Conservation (phyloP, 352 stramenopile species). For the Ophiocytium majus region DNA sequence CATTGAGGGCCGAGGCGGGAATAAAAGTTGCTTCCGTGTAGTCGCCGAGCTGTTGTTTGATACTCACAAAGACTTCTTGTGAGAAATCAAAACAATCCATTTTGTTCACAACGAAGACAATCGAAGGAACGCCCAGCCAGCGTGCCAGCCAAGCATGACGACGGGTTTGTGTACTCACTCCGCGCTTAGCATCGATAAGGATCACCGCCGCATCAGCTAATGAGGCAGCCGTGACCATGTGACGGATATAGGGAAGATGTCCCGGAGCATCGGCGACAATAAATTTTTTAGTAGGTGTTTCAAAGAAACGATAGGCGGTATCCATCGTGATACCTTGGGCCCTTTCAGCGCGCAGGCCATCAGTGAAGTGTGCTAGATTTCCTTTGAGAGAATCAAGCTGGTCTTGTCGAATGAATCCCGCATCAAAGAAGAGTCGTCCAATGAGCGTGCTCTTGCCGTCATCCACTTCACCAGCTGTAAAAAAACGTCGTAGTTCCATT, state of each 20-base stretch:
- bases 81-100: conserved; percentile 1
- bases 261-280: neutral
- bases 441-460: conserved; percentile 9
- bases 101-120: neutral
- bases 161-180: neutral
- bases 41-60: neutral
- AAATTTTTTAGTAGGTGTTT: neutral
- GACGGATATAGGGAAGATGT: neutral
- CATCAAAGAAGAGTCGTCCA: neutral
- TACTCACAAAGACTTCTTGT: neutral
- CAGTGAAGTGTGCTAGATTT: neutral
- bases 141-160: neutral
- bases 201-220: neutral
- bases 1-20: neutral
- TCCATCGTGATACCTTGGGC: neutral
- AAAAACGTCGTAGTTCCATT: conserved; percentile 6
- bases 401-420: neutral
- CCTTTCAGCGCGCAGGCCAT: neutral
- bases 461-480: conserved; percentile 4
- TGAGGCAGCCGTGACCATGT: neutral
- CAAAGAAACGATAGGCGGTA: neutral
- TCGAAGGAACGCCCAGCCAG: neutral
- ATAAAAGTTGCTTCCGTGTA: neutral
- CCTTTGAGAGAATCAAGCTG: neutral
- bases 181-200: neutral